These are phyloP conservation scores for Xylaria venustula DNA, from an alignment of 495 filamentous ascomycete genomes.

Conservation along the genomic window DNA sequence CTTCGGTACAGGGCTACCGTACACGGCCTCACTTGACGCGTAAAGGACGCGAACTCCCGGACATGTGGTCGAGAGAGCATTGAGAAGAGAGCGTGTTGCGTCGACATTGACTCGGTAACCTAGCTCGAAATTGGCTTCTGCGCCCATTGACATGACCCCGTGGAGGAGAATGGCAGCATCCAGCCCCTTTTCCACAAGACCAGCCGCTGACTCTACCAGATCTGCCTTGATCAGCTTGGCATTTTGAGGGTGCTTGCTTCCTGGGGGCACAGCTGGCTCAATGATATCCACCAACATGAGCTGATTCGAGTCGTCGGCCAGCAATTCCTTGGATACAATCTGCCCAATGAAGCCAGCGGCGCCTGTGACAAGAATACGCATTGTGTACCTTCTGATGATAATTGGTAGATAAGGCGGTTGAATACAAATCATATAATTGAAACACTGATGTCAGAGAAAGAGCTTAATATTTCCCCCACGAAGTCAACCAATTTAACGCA, in stretches of 20 bases:
- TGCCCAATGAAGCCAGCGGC: constrained; percentile 61
- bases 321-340: constrained; percentile 50
- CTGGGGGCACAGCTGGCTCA: constrained; percentile 25
- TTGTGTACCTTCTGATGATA: constrained; percentile 10
- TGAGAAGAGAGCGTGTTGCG: constrained; percentile 54
- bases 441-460: too few relatives aligned
- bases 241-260: constrained; percentile 10
- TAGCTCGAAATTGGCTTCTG: constrained; percentile 62
- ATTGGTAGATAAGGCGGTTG: neutral
- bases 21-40: constrained; percentile 46
- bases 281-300: constrained; percentile 57
- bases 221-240: constrained; percentile 35
- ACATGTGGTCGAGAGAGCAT: constrained; percentile 52
- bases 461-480: too few relatives aligned
- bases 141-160: constrained; percentile 64
- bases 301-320: constrained; percentile 44
- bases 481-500: too few relatives aligned
- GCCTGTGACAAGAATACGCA: constrained; percentile 60
- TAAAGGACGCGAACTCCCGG: constrained; percentile 58
- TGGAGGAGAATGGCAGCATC: constrained; percentile 62
- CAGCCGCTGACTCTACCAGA: constrained; percentile 40
- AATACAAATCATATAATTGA: too few relatives aligned
- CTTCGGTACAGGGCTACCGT: constrained; percentile 35
- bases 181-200: constrained; percentile 42
- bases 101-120: constrained; percentile 63